phyloP scores from a whole-genome alignment of 176 grass and related monocot genomes.

The Phoenix roebelenii region DNA sequence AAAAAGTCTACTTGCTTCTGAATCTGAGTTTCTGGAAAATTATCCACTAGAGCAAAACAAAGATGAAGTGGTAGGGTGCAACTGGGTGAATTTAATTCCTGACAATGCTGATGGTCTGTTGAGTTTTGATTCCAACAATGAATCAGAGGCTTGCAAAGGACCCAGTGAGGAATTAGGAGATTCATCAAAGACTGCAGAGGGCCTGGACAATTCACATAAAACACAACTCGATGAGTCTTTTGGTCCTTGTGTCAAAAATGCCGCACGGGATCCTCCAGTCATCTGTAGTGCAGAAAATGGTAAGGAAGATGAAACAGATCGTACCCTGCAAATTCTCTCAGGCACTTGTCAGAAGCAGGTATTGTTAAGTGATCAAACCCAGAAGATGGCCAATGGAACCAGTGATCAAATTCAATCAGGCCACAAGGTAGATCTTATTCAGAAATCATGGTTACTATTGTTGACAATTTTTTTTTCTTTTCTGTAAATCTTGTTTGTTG shows the following conservation, averaged over 20 bases:
- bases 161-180: slow-evolving; percentile 17
- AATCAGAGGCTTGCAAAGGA: slow-evolving; percentile 35
- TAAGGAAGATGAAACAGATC: slow-evolving; percentile 41
- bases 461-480: too few relatives aligned
- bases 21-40: slow-evolving; percentile 24
- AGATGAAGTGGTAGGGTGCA: slow-evolving; percentile 42
- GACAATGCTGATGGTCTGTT: slow-evolving; percentile 45
- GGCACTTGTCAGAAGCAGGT: slow-evolving; percentile 24
- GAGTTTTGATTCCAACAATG: slow-evolving; percentile 46
- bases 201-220: slow-evolving; percentile 25
- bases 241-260: slow-evolving; percentile 14
- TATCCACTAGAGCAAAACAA: slow-evolving; percentile 11
- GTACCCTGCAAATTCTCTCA: slow-evolving; percentile 26
- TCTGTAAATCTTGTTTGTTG: too few relatives aligned
- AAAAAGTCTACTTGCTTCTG: slow-evolving; percentile 66
- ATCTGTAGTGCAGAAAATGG: slow-evolving; percentile 27
- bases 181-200: slow-evolving; percentile 30
- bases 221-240: slow-evolving; percentile 15
- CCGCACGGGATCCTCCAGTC: slow-evolving; percentile 21
- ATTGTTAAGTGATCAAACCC: too few relatives aligned
- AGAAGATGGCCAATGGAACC: too few relatives aligned
- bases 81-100: slow-evolving; percentile 62
- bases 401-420: slow-evolving; percentile 37
- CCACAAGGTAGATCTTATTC: slow-evolving; percentile 41
- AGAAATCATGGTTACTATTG: too few relatives aligned